A percentile compares a stretch with the other conserved stretches of the same genome.
phyloP scores from a whole-genome alignment of 306 rosid species.

The Aeschynomene evenia region DNA sequence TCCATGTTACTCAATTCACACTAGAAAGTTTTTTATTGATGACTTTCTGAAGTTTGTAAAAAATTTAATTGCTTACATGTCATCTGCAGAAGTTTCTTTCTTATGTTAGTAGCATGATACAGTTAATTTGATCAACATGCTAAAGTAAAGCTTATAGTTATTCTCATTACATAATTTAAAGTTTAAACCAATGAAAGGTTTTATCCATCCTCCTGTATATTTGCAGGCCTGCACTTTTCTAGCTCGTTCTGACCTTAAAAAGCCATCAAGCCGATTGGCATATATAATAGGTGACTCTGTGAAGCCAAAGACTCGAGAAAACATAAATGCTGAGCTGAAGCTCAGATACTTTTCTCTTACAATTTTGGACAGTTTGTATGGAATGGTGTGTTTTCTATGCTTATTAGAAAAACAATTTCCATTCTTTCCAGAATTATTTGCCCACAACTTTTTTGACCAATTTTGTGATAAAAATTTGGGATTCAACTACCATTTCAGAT shows the following conservation, averaged over 20 bases:
- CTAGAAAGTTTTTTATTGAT: background rate
- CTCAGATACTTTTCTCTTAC: constrained; percentile 82
- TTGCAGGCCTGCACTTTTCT: constrained; percentile 91
- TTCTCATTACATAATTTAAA: background rate
- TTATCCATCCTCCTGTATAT: constrained; percentile 22
- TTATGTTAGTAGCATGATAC: background rate
- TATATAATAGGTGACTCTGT: constrained; percentile 75
- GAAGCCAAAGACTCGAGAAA: constrained; percentile 83
- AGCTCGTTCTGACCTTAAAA: constrained; percentile 84
- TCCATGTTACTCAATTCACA: background rate
- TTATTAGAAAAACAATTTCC: constrained; percentile 19
- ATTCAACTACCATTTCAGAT: constrained; percentile 57
- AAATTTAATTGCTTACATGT: background rate
- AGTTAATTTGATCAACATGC: constrained; percentile 1
- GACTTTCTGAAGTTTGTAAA: constrained; percentile 16
- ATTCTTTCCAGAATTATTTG: background rate
- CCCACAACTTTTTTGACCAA: background rate
- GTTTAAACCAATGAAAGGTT: background rate
- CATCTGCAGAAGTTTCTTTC: background rate
- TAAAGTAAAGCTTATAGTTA: background rate
- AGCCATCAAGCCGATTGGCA: constrained; percentile 80
- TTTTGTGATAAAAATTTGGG: background rate
- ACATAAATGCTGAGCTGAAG: constrained; percentile 90
- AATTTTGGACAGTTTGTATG: constrained; percentile 84
- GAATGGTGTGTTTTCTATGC: constrained; percentile 64